Evolutionary conservation across 495 filamentous ascomycete genomes (phyloP), one percentile per base, ranked within the genome.

Genomic region (Parachaetomium inaequale): DNA sequence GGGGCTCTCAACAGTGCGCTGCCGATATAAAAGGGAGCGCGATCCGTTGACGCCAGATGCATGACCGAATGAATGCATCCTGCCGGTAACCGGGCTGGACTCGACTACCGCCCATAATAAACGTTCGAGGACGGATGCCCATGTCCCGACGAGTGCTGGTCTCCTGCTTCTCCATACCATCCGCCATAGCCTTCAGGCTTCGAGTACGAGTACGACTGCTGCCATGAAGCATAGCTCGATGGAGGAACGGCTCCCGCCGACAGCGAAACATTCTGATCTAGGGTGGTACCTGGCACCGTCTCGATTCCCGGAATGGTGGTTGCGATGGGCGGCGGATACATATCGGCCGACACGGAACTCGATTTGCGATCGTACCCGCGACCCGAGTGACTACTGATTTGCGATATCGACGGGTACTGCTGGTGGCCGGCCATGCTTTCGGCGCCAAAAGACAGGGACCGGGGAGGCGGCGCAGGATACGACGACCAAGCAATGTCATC

Each of bases 391-490:
- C 14, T 64, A 63, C 66, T 65, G 51, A 68, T 64, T 31, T 73
- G 70, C 34, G 69, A 67, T 26, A 74, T 69, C 10, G 74, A 67
- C 14, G 71, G 67, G 53, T 75, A 75, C 28, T 68, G 71, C 40
- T 67, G 66, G 25, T 71, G 73, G 49, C 64, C 68, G 3, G 58
- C 55, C 57, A 75, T 66, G 34, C 68, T 66, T 21, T 79, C 77
- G 45, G 70, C 70, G 47, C 76, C 73, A 49, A 75, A 81, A 2
- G 79, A 79, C 66, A 80, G 66, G 2, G 79, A 80, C 32, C 79
- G 72, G 25, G 73, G 62, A 5, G 74, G 72, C 6, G 74, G 71
- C 14, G 72, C 75, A 7, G 72, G 72, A 43, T 79, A 78, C 5
- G 72, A 62, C 7, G 66, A 73, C 76, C 77, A 80, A 36, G 67